phyloP scores from a whole-genome alignment of 2,329 filamentous ascomycete species.

The Monilinia aucupariae region DNA sequence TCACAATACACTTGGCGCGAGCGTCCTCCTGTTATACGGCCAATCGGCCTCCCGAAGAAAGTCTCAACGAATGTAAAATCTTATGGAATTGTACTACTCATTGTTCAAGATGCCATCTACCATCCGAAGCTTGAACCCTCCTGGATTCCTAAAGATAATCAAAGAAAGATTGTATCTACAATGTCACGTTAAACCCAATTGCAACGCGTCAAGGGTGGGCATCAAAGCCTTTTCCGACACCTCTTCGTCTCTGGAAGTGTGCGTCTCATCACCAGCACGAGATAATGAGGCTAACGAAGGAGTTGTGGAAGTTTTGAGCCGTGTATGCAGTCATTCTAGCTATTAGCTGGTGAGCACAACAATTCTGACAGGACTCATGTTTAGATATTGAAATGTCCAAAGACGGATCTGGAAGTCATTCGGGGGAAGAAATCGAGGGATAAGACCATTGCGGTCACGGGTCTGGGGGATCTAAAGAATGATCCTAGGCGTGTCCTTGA shows the following conservation, averaged over 20 bases:
- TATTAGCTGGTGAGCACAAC: not conserved
- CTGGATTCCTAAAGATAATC: not conserved
- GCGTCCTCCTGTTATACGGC: too few species aligned
- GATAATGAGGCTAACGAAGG: conserved; percentile 67
- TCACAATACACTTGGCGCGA: not conserved
- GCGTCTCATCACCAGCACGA: conserved; percentile 58
- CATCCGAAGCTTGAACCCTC: not conserved
- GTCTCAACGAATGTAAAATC: too few species aligned
- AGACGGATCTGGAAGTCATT: conserved; percentile 57
- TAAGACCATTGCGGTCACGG: conserved; percentile 49
- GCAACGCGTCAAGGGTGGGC: conserved; percentile 56
- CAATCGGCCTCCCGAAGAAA: not conserved
- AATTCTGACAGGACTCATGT: not conserved
- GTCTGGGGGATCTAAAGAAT: conserved; percentile 30
- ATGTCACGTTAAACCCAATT: conserved; percentile 64
- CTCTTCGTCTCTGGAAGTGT: conserved; percentile 55
- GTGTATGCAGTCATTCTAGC: conserved; percentile 39
- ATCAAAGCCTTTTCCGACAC: conserved; percentile 46
- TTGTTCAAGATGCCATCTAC: not conserved
- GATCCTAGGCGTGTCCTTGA: conserved; percentile 34
- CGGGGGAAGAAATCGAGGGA: conserved; percentile 59
- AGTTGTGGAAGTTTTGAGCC: conserved; percentile 56
- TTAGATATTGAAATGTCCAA: conserved; percentile 55
- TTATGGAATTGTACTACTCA: too few species aligned
- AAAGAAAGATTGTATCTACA: conserved; percentile 47